These are phyloP conservation scores for Pythium monospermum DNA, from an alignment of 352 stramenopile genomes.

Conservation along the genomic window DNA sequence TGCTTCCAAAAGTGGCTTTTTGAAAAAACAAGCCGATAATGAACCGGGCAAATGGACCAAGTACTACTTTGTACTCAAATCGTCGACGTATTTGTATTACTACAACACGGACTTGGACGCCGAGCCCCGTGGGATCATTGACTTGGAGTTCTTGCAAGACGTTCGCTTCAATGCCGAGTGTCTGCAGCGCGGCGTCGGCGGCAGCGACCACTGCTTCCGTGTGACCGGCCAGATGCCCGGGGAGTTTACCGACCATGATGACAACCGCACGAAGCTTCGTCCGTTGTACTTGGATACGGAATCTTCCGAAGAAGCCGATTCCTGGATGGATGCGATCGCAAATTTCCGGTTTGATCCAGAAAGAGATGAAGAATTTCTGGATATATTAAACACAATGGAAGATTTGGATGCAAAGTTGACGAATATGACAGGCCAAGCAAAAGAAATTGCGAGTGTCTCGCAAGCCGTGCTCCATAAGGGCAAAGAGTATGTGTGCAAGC, in stretches of 20 bases:
- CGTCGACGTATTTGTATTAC: conserved; percentile 79
- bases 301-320: conserved; percentile 33
- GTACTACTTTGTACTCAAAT: conserved; percentile 79
- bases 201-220: conserved; percentile 60
- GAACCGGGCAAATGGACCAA: conserved; percentile 68
- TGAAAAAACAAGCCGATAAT: conserved; percentile 78
- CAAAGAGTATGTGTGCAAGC: conserved; percentile 10
- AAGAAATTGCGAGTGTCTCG: conserved; percentile 8
- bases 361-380: conserved; percentile 36
- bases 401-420: conserved; percentile 30
- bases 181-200: conserved; percentile 62
- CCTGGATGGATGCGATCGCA: conserved; percentile 71
- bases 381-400: conserved; percentile 28
- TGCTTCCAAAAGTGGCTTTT: conserved; percentile 50
- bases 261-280: conserved; percentile 35
- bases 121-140: conserved; percentile 64
- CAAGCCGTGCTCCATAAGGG: conserved; percentile 11
- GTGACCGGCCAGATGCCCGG: conserved; percentile 57
- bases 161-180: conserved; percentile 74
- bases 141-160: conserved; percentile 75
- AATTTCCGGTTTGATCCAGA: conserved; percentile 61
- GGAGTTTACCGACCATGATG: conserved; percentile 10
- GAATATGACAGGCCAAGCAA: conserved; percentile 11
- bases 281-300: conserved; percentile 69
- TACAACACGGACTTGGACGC: conserved; percentile 66